Conservation (phyloP, 306 rosid genomes). For the Canavalia gladiata region DNA sequence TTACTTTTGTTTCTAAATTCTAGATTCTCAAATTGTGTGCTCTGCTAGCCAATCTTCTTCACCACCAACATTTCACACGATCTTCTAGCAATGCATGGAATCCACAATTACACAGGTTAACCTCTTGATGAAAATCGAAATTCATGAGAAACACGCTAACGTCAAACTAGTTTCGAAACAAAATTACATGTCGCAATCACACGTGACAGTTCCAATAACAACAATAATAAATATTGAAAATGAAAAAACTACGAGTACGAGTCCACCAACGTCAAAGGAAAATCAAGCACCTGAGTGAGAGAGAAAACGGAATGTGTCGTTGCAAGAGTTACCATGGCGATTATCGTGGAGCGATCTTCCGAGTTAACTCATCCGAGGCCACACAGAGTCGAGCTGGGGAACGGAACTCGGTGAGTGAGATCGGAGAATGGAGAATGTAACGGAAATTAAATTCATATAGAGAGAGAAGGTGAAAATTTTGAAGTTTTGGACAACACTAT, state of each 20-base stretch:
- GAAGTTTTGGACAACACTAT: slow-evolving; percentile 44
- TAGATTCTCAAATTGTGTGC: no score
- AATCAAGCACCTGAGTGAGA: slow-evolving; percentile 43
- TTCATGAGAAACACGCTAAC: slow-evolving; percentile 7
- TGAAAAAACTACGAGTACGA: slow-evolving; percentile 44
- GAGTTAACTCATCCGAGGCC: slow-evolving; percentile 95
- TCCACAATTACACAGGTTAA: slow-evolving; percentile 34
- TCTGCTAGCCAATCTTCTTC: no score
- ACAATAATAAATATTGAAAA: background rate
- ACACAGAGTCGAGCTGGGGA: slow-evolving; percentile 53
- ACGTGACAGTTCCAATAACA: background rate
- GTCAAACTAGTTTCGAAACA: slow-evolving; percentile 29
- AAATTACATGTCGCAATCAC: background rate
- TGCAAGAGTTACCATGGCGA: slow-evolving; percentile 79
- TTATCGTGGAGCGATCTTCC: slow-evolving; percentile 68
- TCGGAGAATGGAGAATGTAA: slow-evolving; percentile 60
- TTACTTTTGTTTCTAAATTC: no score
- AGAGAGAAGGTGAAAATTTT: slow-evolving; percentile 41
- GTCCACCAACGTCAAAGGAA: slow-evolving; percentile 57
- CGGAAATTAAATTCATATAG: no score
- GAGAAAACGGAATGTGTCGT: no score
- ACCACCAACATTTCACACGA: slow-evolving; percentile 38
- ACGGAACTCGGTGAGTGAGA: slow-evolving; percentile 70
- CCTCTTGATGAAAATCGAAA: slow-evolving; percentile 23
- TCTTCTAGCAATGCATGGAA: slow-evolving; percentile 42